A percentile compares a stretch with the other conserved stretches of the same genome.
These are phyloP conservation scores for Pseudogymnoascus sp. DNA, from an alignment of 2,329 filamentous ascomycete genomes.

Conservation along the genomic window DNA sequence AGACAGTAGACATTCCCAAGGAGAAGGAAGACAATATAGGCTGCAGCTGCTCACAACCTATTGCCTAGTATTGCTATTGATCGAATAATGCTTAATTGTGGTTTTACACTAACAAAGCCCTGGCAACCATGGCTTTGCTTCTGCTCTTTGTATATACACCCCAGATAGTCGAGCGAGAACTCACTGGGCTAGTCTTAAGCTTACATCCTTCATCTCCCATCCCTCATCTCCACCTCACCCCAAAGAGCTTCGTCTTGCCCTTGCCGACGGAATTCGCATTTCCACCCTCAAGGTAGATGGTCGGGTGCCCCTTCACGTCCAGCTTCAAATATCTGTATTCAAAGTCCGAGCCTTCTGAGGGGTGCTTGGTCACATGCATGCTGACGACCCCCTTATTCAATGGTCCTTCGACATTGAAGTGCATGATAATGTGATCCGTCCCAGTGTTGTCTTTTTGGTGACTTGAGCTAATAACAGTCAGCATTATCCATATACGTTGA, in stretches of 20 bases:
- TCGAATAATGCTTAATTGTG: not conserved
- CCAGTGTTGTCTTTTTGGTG: constrained; percentile 65
- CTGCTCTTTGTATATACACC: constrained; percentile 6
- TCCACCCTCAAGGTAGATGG: constrained; percentile 58
- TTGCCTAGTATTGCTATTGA: not conserved
- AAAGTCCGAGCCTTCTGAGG: constrained; percentile 62
- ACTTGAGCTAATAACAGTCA: constrained; percentile 46
- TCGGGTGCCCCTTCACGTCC: constrained; percentile 64
- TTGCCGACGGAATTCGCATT: constrained; percentile 21
- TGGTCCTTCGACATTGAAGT: constrained; percentile 80
- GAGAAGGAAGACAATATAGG: not conserved
- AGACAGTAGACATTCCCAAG: not conserved
- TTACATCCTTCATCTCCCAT: no score
- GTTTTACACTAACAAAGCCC: not conserved
- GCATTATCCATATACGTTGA: constrained; percentile 17
- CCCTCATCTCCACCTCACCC: constrained; percentile 19
- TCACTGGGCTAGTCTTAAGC: constrained; percentile 3
- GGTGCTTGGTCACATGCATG: constrained; percentile 67
- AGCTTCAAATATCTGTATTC: constrained; percentile 74
- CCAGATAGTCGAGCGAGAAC: not conserved
- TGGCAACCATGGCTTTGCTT: not conserved
- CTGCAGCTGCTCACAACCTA: not conserved
- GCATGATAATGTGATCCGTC: constrained; percentile 73
- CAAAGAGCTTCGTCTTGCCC: constrained; percentile 28
- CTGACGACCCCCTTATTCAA: constrained; percentile 64